Evolutionary conservation across 345 rosid species (phyloP).

Genomic region (Syzygium oleosum): DNA sequence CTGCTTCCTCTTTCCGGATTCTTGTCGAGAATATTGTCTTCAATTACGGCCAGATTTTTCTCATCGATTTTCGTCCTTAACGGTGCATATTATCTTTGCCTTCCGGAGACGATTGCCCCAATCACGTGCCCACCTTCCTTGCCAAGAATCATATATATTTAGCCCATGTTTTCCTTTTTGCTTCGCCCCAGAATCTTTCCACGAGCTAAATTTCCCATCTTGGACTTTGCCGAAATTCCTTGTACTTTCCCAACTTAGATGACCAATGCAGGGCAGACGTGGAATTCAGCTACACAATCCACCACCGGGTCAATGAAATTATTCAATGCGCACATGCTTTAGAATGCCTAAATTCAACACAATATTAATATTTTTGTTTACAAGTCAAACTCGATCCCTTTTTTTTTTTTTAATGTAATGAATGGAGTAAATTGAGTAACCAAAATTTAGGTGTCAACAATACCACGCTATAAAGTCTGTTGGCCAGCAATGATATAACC

Average conservation of each 20-base stretch:
- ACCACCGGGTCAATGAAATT: neutral
- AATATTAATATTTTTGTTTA: too few relatives aligned
- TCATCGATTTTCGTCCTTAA: neutral
- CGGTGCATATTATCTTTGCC: neutral
- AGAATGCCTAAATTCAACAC: too few relatives aligned
- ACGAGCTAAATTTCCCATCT: neutral
- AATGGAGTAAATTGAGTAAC: too few relatives aligned
- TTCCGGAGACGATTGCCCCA: neutral
- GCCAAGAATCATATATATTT: neutral
- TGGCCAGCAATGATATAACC: neutral
- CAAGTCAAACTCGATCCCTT: neutral
- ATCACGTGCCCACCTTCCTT: neutral
- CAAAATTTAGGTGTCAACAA: too few relatives aligned
- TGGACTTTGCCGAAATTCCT: neutral
- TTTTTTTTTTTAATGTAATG: too few relatives aligned
- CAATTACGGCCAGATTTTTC: too few relatives aligned
- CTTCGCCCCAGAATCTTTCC: neutral
- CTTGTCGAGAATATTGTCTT: too few relatives aligned
- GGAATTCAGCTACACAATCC: neutral
- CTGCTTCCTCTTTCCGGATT: too few relatives aligned
- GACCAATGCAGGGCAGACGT: neutral
- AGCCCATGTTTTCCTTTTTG: neutral
- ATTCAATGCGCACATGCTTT: neutral
- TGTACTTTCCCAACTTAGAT: neutral
- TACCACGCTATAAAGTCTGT: too few relatives aligned